Base-by-base conservation (phyloP, 148 eudicot species). In the Amaranthus palmeri region DNA sequence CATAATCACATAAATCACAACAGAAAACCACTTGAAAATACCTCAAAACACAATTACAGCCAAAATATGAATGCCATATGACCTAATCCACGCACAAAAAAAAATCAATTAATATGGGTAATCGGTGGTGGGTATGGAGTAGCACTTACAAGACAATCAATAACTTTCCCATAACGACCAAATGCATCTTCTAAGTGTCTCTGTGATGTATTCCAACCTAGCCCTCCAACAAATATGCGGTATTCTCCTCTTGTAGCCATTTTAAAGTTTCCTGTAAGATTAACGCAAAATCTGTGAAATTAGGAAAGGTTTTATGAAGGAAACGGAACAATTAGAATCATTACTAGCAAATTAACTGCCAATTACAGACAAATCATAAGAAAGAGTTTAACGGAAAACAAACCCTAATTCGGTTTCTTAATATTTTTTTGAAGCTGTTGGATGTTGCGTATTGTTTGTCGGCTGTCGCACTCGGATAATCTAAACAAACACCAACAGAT, bases 121-220 rank as follows among this genome's bases (percentile, higher is more conserved):
- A 25, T 25, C 36, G 36, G 36, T 25, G 36, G 36, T 25, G 36
- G 36, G 36, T 25, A 25, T 25, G 36, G 36, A 25, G 36, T 3
- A 52, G 6, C 10, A 72, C 68, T 74, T 68, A 81, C 87, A 77
- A 84, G 55, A 62, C 83, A 77, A 73, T 85, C 88, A 48, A 85
- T 55, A 41, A 85, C 65, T 78, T 85, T 85, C 6, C 88, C 88
- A 58, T 74, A 85, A 9, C 82, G 88, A 72, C 80, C 53, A 61
- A 85, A 85, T 0, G 83, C 83, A 17, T 69, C 79, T 70, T 85
- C 75, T 17, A 85, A 72, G 59, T 80, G 71, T 17, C 88, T 71
- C 70, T 85, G 85, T 1, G 88, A 80, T 52, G 81, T 80, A 71
- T 85, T 79, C 88, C 82, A 82, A 57, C 82, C 83, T 69, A 85